Evolutionary conservation across 2,329 filamentous ascomycete species (phyloP).

Genomic region (Myriangium duriaei): DNA sequence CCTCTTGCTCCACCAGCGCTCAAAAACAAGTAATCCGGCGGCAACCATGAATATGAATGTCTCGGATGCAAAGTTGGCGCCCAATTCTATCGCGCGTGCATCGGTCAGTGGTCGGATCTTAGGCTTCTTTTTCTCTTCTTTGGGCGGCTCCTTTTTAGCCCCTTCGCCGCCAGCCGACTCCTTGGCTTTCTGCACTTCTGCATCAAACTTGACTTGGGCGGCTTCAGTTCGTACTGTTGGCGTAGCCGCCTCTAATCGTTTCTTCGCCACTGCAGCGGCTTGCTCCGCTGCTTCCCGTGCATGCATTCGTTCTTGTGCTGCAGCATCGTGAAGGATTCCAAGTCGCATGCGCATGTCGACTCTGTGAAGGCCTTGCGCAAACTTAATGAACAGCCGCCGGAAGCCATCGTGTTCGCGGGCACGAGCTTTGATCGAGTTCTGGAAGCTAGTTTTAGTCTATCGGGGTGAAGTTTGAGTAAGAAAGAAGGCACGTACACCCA

Average conservation of each 20-base stretch:
- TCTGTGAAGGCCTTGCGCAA: constrained; percentile 52
- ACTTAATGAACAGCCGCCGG: constrained; percentile 45
- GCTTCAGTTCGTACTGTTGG: constrained; percentile 52
- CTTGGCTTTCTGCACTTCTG: constrained; percentile 30
- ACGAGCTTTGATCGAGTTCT: constrained; percentile 57
- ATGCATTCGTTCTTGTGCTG: constrained; percentile 40
- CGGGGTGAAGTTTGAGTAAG: too few species aligned
- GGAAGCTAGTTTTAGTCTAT: constrained; percentile 13
- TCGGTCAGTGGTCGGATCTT: constrained; percentile 53
- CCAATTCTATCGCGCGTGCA: constrained; percentile 55
- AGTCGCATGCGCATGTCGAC: constrained; percentile 57
- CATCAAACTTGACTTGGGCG: constrained; percentile 41
- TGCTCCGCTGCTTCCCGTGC: constrained; percentile 43
- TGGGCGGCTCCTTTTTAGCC: constrained; percentile 32
- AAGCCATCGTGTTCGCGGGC: constrained; percentile 58
- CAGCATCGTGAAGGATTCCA: constrained; percentile 50
- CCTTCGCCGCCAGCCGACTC: constrained; percentile 21
- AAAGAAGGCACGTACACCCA: constrained; percentile 53
- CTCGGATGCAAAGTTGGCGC: constrained; percentile 57
- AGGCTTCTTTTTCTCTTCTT: constrained; percentile 31
- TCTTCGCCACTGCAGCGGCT: constrained; percentile 34
- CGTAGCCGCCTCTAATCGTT: constrained; percentile 32
- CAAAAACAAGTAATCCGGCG: constrained; percentile 48
- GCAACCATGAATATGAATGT: constrained; percentile 54
- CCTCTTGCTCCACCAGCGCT: constrained; percentile 47